phyloP scores from a whole-genome alignment of 2,329 filamentous ascomycete genomes.

The Hypoxylon sp. region DNA sequence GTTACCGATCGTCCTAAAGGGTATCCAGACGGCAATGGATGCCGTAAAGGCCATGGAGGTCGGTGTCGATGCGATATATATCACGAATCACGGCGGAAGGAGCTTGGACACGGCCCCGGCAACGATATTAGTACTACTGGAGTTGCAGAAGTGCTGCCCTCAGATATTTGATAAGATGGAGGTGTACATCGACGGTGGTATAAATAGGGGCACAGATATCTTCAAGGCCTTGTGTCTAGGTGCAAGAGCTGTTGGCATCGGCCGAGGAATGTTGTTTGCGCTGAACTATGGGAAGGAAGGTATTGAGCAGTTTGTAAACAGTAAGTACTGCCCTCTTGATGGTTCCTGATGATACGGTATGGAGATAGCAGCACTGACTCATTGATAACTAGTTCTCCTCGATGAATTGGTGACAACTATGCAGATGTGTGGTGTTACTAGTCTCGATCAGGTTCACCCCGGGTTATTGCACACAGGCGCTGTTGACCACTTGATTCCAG shows the following conservation, averaged over 20 bases:
- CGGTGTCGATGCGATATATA: conserved; percentile 76
- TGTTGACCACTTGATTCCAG: conserved; percentile 63
- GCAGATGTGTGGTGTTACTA: conserved; percentile 75
- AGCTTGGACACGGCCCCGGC: conserved; percentile 66
- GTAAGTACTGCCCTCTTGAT: conserved; percentile 57
- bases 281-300: conserved; percentile 73
- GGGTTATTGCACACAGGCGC: conserved; percentile 71
- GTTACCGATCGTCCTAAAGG: conserved; percentile 75
- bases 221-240: conserved; percentile 77
- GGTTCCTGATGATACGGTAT: not conserved
- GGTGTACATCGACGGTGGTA: conserved; percentile 75
- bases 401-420: conserved; percentile 77
- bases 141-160: conserved; percentile 73
- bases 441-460: conserved; percentile 72
- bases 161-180: conserved; percentile 72
- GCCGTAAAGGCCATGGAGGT: conserved; percentile 71
- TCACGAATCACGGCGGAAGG: conserved; percentile 79
- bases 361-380: conserved; percentile 22
- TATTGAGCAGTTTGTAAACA: conserved; percentile 66
- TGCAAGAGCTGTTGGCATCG: conserved; percentile 74
- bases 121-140: conserved; percentile 71
- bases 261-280: conserved; percentile 72
- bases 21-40: conserved; percentile 77
- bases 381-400: conserved; percentile 58
- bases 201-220: conserved; percentile 76